Base-by-base conservation (phyloP, 345 rosid genomes). In the Hevea brasiliensis region DNA sequence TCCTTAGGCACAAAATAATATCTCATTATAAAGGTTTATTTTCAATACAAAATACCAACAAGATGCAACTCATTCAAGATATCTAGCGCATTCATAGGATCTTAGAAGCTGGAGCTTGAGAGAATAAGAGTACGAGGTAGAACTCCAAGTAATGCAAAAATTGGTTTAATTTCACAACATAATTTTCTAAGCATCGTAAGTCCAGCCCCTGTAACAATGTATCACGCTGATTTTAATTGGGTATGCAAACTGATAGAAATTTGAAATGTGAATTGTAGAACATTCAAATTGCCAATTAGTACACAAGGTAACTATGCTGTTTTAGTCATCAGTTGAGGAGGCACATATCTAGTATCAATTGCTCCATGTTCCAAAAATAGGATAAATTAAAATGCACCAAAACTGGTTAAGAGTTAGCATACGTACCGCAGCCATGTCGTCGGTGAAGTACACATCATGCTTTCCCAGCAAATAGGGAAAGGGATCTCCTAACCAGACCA, bases 401-500 rank as follows among this genome's bases (percentile, higher is more conserved):
- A 70, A 21, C 18, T 11, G 56, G 26, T 63, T 15, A 27, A 72
- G 47, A 60, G 53, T 35, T 35, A 66, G 67, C 11, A 69, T 55
- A 76, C 92, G 56, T 83, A 95, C 99, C 17, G 87, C 77, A 67
- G 88, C 73, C 97, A 91, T 91, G 77, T 95, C 98, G 84, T 95
- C 99, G 6, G 89, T 87, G 85, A 95, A 95, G 93, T 95, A 95
- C 10, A 89, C 94, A 81, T 95, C 99, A 24, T 95, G 99, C 10
- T 75, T 79, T 72, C 97, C 99, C 75, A 81, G 79, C 68, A 92
- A 59, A 85, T 89, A 92, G 40, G 79, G 79, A 72, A 95, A 95
- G 13, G 98, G 98, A 85, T 95, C 98, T 76, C 77, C 85, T 72
- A 95, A 61, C 99, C 99, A 95, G 7, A 92, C 92, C 99, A 95